Evolutionary conservation across 306 rosid species (phyloP).

Genomic region (Glycine soja): DNA sequence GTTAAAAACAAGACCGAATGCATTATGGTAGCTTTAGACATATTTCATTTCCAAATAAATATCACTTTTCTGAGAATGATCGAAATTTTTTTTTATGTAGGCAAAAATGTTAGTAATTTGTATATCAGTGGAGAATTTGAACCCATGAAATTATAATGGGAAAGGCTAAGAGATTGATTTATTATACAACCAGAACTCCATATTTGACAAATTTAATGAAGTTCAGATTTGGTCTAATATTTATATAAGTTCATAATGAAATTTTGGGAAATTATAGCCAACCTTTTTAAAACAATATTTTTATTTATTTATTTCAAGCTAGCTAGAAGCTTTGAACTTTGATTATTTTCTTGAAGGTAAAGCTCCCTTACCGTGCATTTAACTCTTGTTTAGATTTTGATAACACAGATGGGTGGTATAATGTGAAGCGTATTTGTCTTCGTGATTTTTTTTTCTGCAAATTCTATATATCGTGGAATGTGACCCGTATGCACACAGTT

Average conservation of each 20-base stretch:
- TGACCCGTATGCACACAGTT: constrained; percentile 53
- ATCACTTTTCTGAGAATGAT: too few species aligned
- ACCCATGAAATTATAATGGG: background rate
- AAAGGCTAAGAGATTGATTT: background rate
- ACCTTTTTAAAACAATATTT: background rate
- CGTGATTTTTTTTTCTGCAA: background rate
- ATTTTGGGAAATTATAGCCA: background rate
- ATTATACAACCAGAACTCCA: background rate
- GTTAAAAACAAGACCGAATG: too few species aligned
- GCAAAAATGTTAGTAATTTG: too few species aligned
- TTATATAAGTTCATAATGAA: background rate
- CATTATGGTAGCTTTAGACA: too few species aligned
- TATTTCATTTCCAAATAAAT: too few species aligned
- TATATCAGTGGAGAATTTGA: too few species aligned
- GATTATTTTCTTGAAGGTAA: background rate
- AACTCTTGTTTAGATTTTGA: constrained; percentile 1
- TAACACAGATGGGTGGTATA: background rate
- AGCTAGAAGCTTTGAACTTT: background rate
- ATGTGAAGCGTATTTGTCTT: constrained; percentile 34
- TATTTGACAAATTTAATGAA: background rate
- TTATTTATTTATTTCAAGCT: background rate
- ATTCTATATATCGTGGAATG: constrained; percentile 47
- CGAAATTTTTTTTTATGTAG: too few species aligned
- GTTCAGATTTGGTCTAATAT: background rate
- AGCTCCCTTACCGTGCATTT: background rate